A percentile compares a stretch with the other conserved stretches of the same genome.
phyloP scores from a whole-genome alignment of 2,329 filamentous ascomycete genomes.

The Microdochium bolleyi region DNA sequence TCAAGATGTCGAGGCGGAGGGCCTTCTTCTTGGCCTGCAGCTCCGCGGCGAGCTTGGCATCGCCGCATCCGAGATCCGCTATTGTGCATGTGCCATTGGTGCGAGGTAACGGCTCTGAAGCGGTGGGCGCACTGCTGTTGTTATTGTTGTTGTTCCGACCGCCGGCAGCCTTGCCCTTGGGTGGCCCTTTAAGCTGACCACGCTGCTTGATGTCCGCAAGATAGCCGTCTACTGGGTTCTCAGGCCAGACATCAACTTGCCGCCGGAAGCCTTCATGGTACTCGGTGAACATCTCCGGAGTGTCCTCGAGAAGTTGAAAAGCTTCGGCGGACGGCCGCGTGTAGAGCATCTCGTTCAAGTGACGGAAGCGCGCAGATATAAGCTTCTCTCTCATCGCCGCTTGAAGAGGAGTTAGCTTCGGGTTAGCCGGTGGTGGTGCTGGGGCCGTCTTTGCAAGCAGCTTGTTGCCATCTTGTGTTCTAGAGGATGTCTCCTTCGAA shows the following conservation, averaged over 20 bases:
- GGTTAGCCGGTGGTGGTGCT: constrained; percentile 25
- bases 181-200: constrained; percentile 40
- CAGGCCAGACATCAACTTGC: constrained; percentile 92
- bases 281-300: constrained; percentile 89
- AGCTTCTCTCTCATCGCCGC: constrained; percentile 92
- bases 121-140: constrained; percentile 4
- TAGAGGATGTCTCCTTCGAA: constrained; percentile 10
- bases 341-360: constrained; percentile 95
- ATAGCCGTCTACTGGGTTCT: constrained; percentile 90
- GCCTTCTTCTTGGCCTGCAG: constrained; percentile 57
- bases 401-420: constrained; percentile 84
- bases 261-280: constrained; percentile 96
- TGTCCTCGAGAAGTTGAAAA: constrained; percentile 72
- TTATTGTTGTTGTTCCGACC: constrained; percentile 10
- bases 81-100: constrained; percentile 68
- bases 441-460: constrained; percentile 8
- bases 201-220: constrained; percentile 62
- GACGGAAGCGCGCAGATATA: constrained; percentile 88
- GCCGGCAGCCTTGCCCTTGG: constrained; percentile 2
- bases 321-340: constrained; percentile 80
- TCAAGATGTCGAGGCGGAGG: constrained; percentile 67
- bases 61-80: constrained; percentile 89
- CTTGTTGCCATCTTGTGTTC: constrained; percentile 3
- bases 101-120: constrained; percentile 47
- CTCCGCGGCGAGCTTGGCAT: constrained; percentile 69